phyloP scores from a whole-genome alignment of 371 early-diverging fungal species.

The Actinomucor elegans region DNA sequence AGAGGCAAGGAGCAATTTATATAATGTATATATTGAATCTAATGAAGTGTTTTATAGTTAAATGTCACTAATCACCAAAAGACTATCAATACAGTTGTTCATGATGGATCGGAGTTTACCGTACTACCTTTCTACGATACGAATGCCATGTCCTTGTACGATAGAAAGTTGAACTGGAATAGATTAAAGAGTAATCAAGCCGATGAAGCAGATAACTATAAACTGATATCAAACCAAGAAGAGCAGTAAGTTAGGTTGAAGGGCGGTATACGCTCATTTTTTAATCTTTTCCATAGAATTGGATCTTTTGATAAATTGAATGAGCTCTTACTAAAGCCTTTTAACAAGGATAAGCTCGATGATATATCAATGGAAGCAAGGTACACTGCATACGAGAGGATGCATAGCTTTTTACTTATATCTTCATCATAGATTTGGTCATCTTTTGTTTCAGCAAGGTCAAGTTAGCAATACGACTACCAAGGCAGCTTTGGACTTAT shows the following conservation, averaged over 20 bases:
- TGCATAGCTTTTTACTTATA: background rate
- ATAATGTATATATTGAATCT: too few relatives aligned
- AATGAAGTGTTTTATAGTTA: too few relatives aligned
- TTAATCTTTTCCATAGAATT: too few relatives aligned
- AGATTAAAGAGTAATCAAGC: conserved; percentile 7
- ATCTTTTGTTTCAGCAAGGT: conserved; percentile 26
- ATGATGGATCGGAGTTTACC: conserved; percentile 1
- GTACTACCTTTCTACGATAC: conserved; percentile 36
- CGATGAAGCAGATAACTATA: background rate
- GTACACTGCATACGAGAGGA: conserved; percentile 8
- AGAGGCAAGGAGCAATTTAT: conserved; percentile 13
- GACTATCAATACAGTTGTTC: conserved; percentile 17
- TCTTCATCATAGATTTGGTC: conserved; percentile 33
- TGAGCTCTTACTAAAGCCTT: conserved; percentile 7
- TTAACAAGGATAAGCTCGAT: conserved; percentile 3
- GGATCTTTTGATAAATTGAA: conserved; percentile 13
- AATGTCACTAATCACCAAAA: conserved; percentile 16
- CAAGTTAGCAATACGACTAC: background rate
- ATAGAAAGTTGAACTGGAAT: conserved; percentile 31
- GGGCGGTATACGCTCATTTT: too few relatives aligned
- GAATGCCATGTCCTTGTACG: conserved; percentile 25
- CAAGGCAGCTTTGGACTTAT: background rate
- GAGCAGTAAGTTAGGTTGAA: too few relatives aligned
- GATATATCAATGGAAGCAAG: conserved; percentile 31
- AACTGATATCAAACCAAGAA: background rate